Evolutionary conservation across 2,329 filamentous ascomycete genomes (phyloP).

Genomic region (Hawksworthiomyces lignivorus): DNA sequence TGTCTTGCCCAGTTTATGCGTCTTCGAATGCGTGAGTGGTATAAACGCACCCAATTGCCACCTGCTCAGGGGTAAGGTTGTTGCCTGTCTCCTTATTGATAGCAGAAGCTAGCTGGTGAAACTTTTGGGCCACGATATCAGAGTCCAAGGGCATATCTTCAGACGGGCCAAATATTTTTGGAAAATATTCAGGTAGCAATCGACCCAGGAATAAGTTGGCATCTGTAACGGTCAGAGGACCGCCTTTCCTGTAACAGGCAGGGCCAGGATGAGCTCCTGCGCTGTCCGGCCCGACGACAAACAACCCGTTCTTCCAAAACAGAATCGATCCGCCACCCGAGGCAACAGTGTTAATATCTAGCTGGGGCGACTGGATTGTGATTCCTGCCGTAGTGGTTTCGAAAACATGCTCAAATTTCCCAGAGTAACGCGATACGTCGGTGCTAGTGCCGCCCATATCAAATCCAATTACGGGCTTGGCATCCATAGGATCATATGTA

Average conservation of each 20-base stretch:
- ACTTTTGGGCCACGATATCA: slow-evolving; percentile 56
- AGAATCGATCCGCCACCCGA: slow-evolving; percentile 31
- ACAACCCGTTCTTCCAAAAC: no score
- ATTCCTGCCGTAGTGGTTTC: slow-evolving; percentile 68
- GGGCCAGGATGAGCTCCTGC: slow-evolving; percentile 55
- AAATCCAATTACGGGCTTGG: slow-evolving; percentile 63
- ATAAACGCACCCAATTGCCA: slow-evolving; percentile 31
- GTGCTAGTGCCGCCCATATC: slow-evolving; percentile 45
- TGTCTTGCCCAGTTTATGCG: no score
- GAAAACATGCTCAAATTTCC: slow-evolving; percentile 54
- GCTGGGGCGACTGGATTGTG: slow-evolving; percentile 81
- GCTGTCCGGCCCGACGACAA: no score
- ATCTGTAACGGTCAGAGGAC: slow-evolving; percentile 59
- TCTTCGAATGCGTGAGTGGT: no score
- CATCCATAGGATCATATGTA: slow-evolving; percentile 58
- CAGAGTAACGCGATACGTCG: background rate
- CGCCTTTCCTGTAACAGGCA: slow-evolving; percentile 58
- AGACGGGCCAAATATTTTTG: slow-evolving; percentile 36
- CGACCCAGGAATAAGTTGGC: slow-evolving; percentile 58
- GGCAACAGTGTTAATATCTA: slow-evolving; percentile 91
- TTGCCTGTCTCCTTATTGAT: slow-evolving; percentile 46
- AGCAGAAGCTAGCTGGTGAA: slow-evolving; percentile 86
- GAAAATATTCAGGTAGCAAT: slow-evolving; percentile 50
- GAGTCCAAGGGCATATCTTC: slow-evolving; percentile 56
- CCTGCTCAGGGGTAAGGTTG: slow-evolving; percentile 47